Conservation (phyloP, 257 asterid genomes). For the Salvia splendens region DNA sequence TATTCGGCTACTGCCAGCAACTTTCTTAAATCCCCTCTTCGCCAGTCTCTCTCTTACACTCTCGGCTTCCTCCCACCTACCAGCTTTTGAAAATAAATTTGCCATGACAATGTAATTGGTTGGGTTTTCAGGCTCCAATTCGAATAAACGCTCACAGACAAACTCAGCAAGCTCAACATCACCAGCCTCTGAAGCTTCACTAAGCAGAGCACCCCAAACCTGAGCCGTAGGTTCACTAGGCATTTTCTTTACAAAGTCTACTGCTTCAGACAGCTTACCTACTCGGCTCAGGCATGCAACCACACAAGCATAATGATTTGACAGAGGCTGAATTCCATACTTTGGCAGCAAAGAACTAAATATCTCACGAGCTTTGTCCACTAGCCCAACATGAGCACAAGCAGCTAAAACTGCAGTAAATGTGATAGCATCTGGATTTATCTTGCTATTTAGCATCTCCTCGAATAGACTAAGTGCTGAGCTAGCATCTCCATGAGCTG, state of each 20-base stretch:
- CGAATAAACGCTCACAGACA: constrained; percentile 56
- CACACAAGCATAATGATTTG: constrained; percentile 76
- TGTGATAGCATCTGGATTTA: constrained; percentile 67
- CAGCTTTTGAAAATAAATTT: constrained; percentile 72
- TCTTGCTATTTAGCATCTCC: constrained; percentile 54
- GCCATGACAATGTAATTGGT: constrained; percentile 74
- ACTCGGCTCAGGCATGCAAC: constrained; percentile 72
- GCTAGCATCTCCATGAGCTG: constrained; percentile 75
- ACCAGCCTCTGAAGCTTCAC: constrained; percentile 71
- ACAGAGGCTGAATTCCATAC: constrained; percentile 56
- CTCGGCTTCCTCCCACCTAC: constrained; percentile 83
- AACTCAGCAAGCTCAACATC: constrained; percentile 65
- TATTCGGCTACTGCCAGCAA: constrained; percentile 79
- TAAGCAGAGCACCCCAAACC: constrained; percentile 84
- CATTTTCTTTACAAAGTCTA: constrained; percentile 65
- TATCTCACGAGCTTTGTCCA: constrained; percentile 58
- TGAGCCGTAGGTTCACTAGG: constrained; percentile 60
- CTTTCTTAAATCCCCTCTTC: constrained; percentile 56
- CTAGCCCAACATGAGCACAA: constrained; percentile 82
- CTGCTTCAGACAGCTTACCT: constrained; percentile 68
- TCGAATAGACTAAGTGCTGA: constrained; percentile 56
- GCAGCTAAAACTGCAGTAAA: constrained; percentile 78
- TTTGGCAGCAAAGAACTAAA: constrained; percentile 50
- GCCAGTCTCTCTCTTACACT: constrained; percentile 56
- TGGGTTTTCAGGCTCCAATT: constrained; percentile 66